Base-by-base conservation (phyloP, 345 rosid genomes). In the Turnera subulata region DNA sequence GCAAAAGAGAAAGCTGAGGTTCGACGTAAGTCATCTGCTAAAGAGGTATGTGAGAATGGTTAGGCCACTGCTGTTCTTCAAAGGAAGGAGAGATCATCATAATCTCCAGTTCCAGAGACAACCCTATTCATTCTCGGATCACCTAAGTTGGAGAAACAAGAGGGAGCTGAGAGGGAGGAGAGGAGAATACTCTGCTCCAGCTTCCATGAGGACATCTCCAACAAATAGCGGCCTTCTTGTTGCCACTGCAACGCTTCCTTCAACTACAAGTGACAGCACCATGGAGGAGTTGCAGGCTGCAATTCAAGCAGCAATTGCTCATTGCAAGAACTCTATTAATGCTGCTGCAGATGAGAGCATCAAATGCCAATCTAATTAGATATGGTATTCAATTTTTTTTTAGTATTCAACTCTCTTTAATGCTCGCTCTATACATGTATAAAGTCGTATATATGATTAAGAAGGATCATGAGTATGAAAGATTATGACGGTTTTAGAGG, bases 281-380 rank as follows among this genome's bases (percentile, higher is more conserved):
- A 84, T 86, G 95, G 98, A 91, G 59, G 98, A 91, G 78, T 64
- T 89, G 74, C 98, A 92, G 73, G 88, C 94, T 54, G 96, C 98
- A 13, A 89, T 89, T 68, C 97, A 92, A 73, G 96, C 96, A 6
- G 99, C 99, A 5, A 89, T 93, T 72, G 93, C 97, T 66, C 96
- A 93, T 68, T 93, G 99, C 82, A 93, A 93, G 78, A 89, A 84
- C 50, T 93, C 99, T 55, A 80, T 81, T 37, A 37, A 37, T 37
- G 11, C 40, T 65, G 77, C 66, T 20, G 35, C 62, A 2, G 71
- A 70, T 42, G 74, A 70, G 22, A 58, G 58, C 51, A 59, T 64
- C 65, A 70, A 64, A 54, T 64, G 61, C 65, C 56, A 61, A 54
- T 21, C 21, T 8, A n/a, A n/a, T n/a, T 4, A n/a, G 6, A 20